Conservation (phyloP, 768 basidiomycete species). For the Lepiota brunneoincarnata region DNA sequence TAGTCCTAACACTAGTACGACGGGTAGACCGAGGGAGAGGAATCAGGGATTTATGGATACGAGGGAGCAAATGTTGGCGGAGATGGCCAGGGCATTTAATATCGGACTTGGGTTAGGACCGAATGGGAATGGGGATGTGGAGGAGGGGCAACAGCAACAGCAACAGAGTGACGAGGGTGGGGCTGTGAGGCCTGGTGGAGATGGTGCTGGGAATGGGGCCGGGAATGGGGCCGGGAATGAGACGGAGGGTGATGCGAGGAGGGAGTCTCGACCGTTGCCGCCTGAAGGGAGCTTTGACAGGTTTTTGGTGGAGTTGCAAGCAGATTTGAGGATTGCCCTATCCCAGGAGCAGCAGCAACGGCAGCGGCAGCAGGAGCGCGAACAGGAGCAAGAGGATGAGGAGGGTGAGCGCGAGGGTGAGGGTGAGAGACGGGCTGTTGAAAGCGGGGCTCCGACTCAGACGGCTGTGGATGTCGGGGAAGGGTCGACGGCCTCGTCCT, state of each 20-base stretch:
- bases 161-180: not conserved
- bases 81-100: constrained; percentile 81
- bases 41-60: constrained; percentile 39
- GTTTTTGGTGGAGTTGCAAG: constrained; percentile 76
- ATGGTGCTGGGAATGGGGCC: constrained; percentile 3
- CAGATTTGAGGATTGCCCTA: constrained; percentile 65
- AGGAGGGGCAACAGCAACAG: constrained; percentile 7
- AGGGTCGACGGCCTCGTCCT: not conserved
- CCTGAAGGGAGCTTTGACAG: constrained; percentile 75
- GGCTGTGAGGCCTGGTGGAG: constrained; percentile 2
- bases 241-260: not conserved
- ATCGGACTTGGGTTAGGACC: constrained; percentile 53
- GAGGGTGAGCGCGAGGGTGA: not conserved
- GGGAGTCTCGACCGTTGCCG: constrained; percentile 21
- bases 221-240: not conserved
- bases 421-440: not conserved
- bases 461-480: not conserved
- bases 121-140: constrained; percentile 10
- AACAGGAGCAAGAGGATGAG: constrained; percentile 2
- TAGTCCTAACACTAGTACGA: constrained; percentile 11
- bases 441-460: not conserved
- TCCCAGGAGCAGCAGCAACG: constrained; percentile 36
- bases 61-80: constrained; percentile 69
- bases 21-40: constrained; percentile 1
- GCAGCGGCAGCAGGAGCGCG: too few relatives aligned